These are phyloP conservation scores for Dendrobium huoshanense DNA, from an alignment of 106 monocot species.

Conservation along the genomic window DNA sequence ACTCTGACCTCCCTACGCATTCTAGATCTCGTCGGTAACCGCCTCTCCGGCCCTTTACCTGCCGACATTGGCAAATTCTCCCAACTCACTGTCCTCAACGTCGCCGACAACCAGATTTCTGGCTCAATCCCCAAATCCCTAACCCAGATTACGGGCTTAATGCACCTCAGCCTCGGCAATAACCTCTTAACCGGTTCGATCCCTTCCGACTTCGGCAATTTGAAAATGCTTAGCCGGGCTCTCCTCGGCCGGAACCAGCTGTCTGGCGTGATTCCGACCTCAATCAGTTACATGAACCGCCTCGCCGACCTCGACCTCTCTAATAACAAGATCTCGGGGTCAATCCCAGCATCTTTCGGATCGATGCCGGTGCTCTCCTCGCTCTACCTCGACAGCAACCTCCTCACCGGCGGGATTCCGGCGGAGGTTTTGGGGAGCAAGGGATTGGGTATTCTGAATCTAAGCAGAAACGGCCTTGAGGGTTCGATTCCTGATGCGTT, in stretches of 20 bases:
- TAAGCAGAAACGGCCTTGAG: conserved; percentile 62
- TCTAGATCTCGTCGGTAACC: conserved; percentile 80
- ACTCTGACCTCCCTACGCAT: conserved; percentile 52
- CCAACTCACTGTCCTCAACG: conserved; percentile 69
- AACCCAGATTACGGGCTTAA: conserved; percentile 42
- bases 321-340: conserved; percentile 45
- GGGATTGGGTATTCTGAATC: conserved; percentile 67
- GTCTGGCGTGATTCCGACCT: conserved; percentile 53
- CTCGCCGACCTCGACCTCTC: conserved; percentile 86
- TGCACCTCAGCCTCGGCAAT: conserved; percentile 69
- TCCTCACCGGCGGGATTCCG: conserved; percentile 59
- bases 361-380: conserved; percentile 65
- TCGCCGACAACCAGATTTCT: conserved; percentile 73
- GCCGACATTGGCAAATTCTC: conserved; percentile 38
- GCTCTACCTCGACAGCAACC: conserved; percentile 67
- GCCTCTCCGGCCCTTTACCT: conserved; percentile 61
- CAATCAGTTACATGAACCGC: conserved; percentile 44
- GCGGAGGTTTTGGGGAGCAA: conserved; percentile 33
- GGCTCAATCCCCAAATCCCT: conserved; percentile 59
- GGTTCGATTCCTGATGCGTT: conserved; percentile 77
- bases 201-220: conserved; percentile 49
- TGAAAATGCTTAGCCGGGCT: conserved; percentile 76
- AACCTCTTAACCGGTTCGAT: conserved; percentile 55
- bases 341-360: conserved; percentile 45
- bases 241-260: conserved; percentile 59